phyloP scores from a whole-genome alignment of 2,329 filamentous ascomycete genomes.

The Triangularia verruculosa region DNA sequence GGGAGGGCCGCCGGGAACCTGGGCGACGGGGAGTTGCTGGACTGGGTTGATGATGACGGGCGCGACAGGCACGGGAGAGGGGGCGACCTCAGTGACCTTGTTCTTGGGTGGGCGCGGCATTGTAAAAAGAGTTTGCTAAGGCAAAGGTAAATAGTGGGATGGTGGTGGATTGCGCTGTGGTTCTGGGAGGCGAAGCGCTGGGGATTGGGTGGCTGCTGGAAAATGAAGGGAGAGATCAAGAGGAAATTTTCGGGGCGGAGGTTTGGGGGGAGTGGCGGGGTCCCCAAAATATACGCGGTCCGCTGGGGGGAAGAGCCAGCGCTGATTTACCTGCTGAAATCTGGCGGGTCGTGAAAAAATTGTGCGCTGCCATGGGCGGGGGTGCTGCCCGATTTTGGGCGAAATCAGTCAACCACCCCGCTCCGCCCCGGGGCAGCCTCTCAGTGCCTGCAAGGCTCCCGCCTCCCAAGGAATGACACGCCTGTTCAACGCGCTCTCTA shows the following conservation, averaged over 20 bases:
- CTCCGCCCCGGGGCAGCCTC: slow-evolving; percentile 5
- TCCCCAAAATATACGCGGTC: slow-evolving; percentile 30
- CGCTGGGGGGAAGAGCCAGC: slow-evolving; percentile 23
- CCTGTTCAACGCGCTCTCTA: background rate
- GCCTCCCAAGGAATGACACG: background rate
- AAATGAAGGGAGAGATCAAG: slow-evolving; percentile 29
- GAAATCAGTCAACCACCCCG: slow-evolving; percentile 16
- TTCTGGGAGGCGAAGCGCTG: slow-evolving; percentile 14
- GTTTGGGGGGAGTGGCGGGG: slow-evolving; percentile 29
- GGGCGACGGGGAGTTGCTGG: slow-evolving; percentile 11
- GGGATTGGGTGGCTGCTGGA: slow-evolving; percentile 19
- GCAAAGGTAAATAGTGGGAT: slow-evolving; percentile 22
- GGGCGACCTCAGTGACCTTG: slow-evolving; percentile 27
- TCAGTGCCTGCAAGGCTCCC: background rate
- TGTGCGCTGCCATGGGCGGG: slow-evolving; percentile 5
- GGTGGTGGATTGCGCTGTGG: slow-evolving; percentile 26
- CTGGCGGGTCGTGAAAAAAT: slow-evolving; percentile 23
- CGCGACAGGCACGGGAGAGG: slow-evolving; percentile 16
- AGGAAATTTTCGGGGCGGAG: slow-evolving; percentile 28
- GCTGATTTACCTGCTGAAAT: slow-evolving; percentile 29
- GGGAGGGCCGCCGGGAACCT: slow-evolving; percentile 32
- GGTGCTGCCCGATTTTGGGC: slow-evolving; percentile 5
- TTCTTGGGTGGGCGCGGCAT: slow-evolving; percentile 49
- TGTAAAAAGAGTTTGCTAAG: slow-evolving; percentile 21
- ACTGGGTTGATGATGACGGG: slow-evolving; percentile 14